phyloP scores from a whole-genome alignment of 2,329 filamentous ascomycete genomes.

The Aspergillus texensis region DNA sequence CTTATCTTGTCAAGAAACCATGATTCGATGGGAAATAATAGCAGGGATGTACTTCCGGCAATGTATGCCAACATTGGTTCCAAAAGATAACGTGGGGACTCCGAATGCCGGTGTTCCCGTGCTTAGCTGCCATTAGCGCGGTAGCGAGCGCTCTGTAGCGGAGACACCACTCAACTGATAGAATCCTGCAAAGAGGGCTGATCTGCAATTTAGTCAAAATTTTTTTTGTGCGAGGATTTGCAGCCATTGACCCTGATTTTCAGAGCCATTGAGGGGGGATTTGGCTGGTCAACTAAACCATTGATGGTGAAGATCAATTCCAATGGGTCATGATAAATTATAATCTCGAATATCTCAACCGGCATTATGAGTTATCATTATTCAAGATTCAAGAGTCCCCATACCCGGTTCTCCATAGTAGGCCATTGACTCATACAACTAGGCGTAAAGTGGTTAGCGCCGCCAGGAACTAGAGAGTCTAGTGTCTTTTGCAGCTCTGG shows the following conservation, averaged over 20 bases:
- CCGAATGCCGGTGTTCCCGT: slow-evolving; percentile 13
- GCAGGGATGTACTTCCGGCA: not conserved
- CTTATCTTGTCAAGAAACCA: not conserved
- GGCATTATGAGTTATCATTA: slow-evolving; percentile 7
- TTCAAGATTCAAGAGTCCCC: not conserved
- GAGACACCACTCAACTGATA: slow-evolving; percentile 8
- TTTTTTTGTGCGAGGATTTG: slow-evolving; percentile 6
- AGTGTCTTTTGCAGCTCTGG: slow-evolving; percentile 1
- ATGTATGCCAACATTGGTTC: not conserved
- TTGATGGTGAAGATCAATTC: not conserved
- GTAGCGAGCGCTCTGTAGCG: slow-evolving; percentile 12
- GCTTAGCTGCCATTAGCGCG: slow-evolving; percentile 9
- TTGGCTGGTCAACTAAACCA: not conserved
- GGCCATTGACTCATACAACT: slow-evolving; percentile 5
- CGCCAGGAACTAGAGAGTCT: not conserved
- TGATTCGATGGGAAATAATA: not conserved
- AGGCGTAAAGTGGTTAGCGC: not conserved
- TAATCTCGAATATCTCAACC: not conserved
- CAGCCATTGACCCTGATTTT: not conserved
- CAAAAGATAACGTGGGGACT: slow-evolving; percentile 8
- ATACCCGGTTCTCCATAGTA: slow-evolving; percentile 5
- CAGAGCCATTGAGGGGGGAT: not conserved
- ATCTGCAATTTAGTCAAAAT: slow-evolving; percentile 12
- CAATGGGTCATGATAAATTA: not conserved
- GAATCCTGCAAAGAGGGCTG: slow-evolving; percentile 9